Base-by-base conservation (phyloP, 257 asterid species). In the Cynanchum wilfordii region DNA sequence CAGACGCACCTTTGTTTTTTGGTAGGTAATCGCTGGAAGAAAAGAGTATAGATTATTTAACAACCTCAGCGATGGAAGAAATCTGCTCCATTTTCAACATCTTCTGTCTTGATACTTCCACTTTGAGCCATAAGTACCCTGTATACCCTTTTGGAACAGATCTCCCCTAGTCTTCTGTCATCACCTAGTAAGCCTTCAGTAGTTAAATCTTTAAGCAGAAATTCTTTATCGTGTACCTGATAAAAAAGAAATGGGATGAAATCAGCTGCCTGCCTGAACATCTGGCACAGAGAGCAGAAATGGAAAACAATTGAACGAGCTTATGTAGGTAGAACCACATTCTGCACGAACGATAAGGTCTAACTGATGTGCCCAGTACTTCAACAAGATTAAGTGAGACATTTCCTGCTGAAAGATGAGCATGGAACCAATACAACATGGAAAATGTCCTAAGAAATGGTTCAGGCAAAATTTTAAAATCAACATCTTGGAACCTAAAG, bases 171-270 rank as follows among this genome's bases (percentile, higher is more conserved):
- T 75, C 95, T 90, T 79, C 97, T 88, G 70, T 87, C 93, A 68
- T 85, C 95, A 1, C 93, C 86, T 13, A 89, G 52, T 82, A 90
- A 80, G 63, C 96, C 85, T 82, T 94, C 98, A 4, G 84, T 85
- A 20, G 73, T 83, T 78, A 94, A 79, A 74, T 94, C 95, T 87
- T 86, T 80, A 47, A 91, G 91, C 82, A 94, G 82, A 83, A 84
- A 87, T 75, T 94, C 99, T 79, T 94, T 94, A 87, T 94, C 99
- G 50, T 92, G 97, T 64, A 89, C 99, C 98, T 94, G 88, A 50
- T 49, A 73, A 67, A 33, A 72, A 58, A 51, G 22, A 44, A 49
- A 59, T 30, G 33, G 11, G 27, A 75, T 63, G 44, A 69, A 56
- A 70, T 13, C 47, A 56, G 4, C 51, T 58, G 19, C n/a, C 59